A percentile compares a stretch with the other conserved stretches of the same genome.
These are phyloP conservation scores for Candida insectorum DNA, from an alignment of 805 yeast genomes.

Conservation along the genomic window DNA sequence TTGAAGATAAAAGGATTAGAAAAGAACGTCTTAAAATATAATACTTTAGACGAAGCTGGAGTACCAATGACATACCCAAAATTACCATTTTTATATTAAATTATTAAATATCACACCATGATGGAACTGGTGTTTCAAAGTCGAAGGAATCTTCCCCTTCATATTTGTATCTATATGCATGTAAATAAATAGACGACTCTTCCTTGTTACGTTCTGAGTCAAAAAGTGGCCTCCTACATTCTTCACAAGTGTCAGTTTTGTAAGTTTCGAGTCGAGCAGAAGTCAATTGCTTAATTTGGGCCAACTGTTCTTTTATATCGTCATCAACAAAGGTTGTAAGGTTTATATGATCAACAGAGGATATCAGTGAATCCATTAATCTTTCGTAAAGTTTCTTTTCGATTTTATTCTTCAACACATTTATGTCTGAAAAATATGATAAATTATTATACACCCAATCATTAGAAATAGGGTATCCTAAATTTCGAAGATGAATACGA, in stretches of 20 bases:
- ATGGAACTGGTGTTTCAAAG: constrained; percentile 44
- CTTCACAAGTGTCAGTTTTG: constrained; percentile 27
- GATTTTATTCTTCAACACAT: constrained; percentile 16
- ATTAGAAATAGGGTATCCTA: constrained; percentile 85
- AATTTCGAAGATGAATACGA: constrained; percentile 49
- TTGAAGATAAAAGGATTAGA: too few relatives aligned
- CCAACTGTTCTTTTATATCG: constrained; percentile 13
- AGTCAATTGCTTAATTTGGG: constrained; percentile 19
- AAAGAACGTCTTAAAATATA: too few relatives aligned
- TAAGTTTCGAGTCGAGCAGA: constrained; percentile 23
- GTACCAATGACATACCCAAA: constrained; percentile 18
- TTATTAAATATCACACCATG: constrained; percentile 38
- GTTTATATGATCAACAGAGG: constrained; percentile 10
- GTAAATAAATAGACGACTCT: constrained; percentile 39
- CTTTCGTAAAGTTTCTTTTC: constrained; percentile 22
- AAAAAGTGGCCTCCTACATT: constrained; percentile 31
- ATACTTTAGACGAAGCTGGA: too few relatives aligned
- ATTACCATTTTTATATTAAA: constrained; percentile 18
- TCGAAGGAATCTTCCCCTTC: constrained; percentile 23
- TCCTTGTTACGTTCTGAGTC: constrained; percentile 23
- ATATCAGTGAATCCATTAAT: constrained; percentile 10
- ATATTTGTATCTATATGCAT: constrained; percentile 31
- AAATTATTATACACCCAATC: constrained; percentile 45
- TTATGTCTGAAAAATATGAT: constrained; percentile 8
- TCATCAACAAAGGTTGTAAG: not conserved